Evolutionary conservation across 768 basidiomycete species (phyloP).

Genomic region (Melanogaster broomeanus): DNA sequence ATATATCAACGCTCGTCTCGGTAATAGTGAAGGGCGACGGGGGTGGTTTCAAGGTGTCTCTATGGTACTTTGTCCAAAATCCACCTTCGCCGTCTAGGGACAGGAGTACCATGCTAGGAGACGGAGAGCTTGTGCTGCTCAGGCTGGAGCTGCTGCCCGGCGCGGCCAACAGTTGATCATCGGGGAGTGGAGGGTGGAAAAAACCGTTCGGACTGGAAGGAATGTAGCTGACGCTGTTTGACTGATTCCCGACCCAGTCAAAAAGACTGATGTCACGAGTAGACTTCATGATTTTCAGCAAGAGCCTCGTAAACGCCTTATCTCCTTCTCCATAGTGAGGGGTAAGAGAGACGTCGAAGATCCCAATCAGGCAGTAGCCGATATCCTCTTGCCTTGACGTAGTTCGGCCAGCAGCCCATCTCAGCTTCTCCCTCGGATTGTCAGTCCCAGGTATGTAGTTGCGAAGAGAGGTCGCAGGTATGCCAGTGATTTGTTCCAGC

Average conservation of each 20-base stretch:
- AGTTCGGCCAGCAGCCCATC: not conserved
- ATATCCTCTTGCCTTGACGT: constrained; percentile 8
- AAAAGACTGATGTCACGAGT: constrained; percentile 10
- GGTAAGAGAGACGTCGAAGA: constrained; percentile 11
- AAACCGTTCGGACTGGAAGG: constrained; percentile 6
- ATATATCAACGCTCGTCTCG: not conserved
- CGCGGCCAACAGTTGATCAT: not conserved
- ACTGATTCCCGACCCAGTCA: constrained; percentile 10
- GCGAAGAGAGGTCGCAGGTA: not conserved
- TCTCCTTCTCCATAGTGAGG: constrained; percentile 21
- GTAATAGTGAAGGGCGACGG: not conserved
- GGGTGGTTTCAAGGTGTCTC: not conserved
- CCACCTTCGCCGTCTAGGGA: not conserved
- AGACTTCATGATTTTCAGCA: constrained; percentile 7
- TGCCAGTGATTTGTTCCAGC: not conserved
- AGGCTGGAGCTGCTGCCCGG: not conserved
- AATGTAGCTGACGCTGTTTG: constrained; percentile 1
- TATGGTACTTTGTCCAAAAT: not conserved
- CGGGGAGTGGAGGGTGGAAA: not conserved
- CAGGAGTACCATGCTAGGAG: not conserved
- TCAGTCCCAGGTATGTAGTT: not conserved
- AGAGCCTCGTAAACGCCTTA: constrained; percentile 10
- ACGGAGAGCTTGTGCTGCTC: not conserved
- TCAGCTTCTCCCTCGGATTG: constrained; percentile 4
- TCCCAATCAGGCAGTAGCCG: constrained; percentile 13